These are phyloP conservation scores for Aspergillus avenaceus DNA, from an alignment of 495 filamentous ascomycete genomes.

Conservation along the genomic window DNA sequence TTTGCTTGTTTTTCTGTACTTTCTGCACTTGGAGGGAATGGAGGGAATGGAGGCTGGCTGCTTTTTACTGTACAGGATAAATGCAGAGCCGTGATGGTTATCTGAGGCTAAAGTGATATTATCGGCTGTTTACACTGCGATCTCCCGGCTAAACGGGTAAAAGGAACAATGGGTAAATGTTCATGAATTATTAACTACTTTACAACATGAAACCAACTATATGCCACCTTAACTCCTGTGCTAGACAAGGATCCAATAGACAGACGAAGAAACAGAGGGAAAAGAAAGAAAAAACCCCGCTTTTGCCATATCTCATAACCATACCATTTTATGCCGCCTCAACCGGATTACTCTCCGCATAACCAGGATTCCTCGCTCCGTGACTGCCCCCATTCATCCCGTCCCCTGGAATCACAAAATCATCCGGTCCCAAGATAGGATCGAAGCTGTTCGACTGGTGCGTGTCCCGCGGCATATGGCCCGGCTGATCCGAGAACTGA, in stretches of 20 bases:
- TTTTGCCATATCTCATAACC: no score
- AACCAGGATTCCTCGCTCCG: slow-evolving; percentile 28
- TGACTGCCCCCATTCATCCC: slow-evolving; percentile 38
- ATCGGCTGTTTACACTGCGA: neutral
- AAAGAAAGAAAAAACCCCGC: no score
- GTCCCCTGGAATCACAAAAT: slow-evolving; percentile 37
- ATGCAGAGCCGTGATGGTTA: neutral
- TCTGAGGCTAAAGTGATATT: neutral
- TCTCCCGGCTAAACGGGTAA: neutral
- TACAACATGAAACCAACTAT: no score
- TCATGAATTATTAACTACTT: no score
- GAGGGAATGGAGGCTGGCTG: no score
- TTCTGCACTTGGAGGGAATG: neutral
- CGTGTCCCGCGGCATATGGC: slow-evolving; percentile 31
- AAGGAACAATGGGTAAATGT: neutral
- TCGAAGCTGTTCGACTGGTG: slow-evolving; percentile 36
- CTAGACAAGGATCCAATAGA: slow-evolving; percentile 1
- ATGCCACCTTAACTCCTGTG: no score
- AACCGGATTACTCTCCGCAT: slow-evolving; percentile 30
- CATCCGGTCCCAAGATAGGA: slow-evolving; percentile 32
- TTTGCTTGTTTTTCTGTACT: neutral
- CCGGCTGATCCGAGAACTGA: slow-evolving; percentile 33
- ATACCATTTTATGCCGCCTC: slow-evolving; percentile 36
- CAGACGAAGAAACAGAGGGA: neutral
- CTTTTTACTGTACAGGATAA: no score